Conservation (phyloP, 225 moss, liverwort and hornwort genomes). For the Ulota crispa region DNA sequence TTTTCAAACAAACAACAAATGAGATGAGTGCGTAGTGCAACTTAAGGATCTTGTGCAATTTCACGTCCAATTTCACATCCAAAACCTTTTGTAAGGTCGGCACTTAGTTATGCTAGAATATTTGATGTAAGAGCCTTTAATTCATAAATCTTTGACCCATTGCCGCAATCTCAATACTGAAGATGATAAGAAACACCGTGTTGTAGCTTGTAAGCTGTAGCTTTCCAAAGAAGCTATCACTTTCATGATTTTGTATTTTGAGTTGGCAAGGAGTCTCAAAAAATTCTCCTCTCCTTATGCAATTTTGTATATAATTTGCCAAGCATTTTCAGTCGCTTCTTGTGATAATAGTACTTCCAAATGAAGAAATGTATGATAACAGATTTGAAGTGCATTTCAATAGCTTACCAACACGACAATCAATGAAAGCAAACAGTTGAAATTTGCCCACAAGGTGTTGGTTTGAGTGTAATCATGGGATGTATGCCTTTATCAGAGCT, state of each 20-base stretch:
- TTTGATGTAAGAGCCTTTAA: not conserved
- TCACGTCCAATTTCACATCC: not conserved
- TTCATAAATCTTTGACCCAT: not conserved
- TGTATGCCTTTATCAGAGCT: not conserved
- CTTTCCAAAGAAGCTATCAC: not conserved
- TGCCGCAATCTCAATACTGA: not conserved
- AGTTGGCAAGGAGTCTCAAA: not conserved
- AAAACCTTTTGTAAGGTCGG: not conserved
- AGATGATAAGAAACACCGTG: too few species aligned
- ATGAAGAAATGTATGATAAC: not conserved
- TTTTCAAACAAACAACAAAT: not conserved
- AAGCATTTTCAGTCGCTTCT: not conserved
- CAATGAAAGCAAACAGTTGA: not conserved
- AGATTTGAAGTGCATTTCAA: not conserved
- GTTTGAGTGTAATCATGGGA: not conserved
- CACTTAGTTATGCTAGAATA: not conserved
- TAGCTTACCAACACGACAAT: not conserved
- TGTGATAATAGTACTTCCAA: not conserved
- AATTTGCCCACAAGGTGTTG: not conserved
- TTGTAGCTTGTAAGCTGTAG: too few species aligned
- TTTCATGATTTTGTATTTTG: not conserved
- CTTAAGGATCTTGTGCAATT: not conserved
- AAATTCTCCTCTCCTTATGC: not conserved
- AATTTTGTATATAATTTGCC: not conserved
- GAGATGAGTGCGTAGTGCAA: not conserved